phyloP scores from a whole-genome alignment of 2,329 filamentous ascomycete genomes.

The Aspergillus hortae region DNA sequence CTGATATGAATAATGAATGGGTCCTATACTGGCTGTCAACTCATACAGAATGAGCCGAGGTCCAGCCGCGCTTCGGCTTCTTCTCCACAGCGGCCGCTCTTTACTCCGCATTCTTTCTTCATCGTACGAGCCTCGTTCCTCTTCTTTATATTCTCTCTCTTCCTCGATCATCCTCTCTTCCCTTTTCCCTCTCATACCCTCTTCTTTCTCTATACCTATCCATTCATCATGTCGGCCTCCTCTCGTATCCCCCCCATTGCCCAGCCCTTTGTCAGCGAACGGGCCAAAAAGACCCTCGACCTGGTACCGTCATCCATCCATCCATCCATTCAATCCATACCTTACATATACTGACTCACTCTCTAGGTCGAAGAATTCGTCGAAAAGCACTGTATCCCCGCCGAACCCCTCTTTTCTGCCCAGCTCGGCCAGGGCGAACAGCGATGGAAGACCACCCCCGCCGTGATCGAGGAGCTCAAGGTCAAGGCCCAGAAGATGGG shows the following conservation, averaged over 20 bases:
- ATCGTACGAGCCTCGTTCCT: background rate
- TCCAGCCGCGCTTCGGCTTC: constrained; percentile 24
- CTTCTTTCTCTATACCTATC: background rate
- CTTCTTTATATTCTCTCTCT: constrained; percentile 5
- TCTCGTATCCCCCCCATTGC: constrained; percentile 57
- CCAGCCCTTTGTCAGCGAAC: constrained; percentile 69
- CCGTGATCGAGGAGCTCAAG: constrained; percentile 86
- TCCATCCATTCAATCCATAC: background rate
- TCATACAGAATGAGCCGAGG: constrained; percentile 18
- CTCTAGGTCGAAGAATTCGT: constrained; percentile 84
- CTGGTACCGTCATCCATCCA: constrained; percentile 44
- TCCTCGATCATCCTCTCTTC: background rate
- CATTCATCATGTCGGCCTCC: constrained; percentile 46
- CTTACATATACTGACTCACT: constrained; percentile 2
- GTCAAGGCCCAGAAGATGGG: constrained; percentile 75
- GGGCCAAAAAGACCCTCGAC: constrained; percentile 79
- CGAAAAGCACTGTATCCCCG: constrained; percentile 88
- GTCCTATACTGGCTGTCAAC: too few relatives aligned
- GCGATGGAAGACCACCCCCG: constrained; percentile 77
- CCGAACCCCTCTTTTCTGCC: constrained; percentile 75
- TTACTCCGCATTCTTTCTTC: constrained; percentile 20
- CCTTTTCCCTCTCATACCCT: background rate
- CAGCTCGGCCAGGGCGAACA: constrained; percentile 72
- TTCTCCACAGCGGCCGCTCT: constrained; percentile 21
- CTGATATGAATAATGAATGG: background rate